These are phyloP conservation scores for Lactuca sativa DNA, from an alignment of 129 eudicot species.

Conservation along the genomic window DNA sequence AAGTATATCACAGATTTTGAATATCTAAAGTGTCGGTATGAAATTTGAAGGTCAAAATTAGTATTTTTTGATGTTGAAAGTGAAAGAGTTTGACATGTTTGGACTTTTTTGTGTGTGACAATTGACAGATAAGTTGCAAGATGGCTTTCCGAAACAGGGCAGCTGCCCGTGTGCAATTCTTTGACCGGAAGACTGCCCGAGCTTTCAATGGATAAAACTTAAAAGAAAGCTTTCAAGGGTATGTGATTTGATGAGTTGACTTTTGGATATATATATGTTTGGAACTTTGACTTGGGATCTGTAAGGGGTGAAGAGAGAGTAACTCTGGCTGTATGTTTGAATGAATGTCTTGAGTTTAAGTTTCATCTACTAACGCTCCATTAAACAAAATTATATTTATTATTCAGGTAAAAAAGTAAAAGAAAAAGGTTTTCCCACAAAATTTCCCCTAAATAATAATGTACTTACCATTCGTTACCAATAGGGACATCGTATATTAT, in stretches of 20 bases:
- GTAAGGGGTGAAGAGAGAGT: slow-evolving; percentile 8
- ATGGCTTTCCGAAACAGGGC: slow-evolving; percentile 45
- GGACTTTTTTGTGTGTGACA: slow-evolving; percentile 23
- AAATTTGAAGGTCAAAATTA: slow-evolving; percentile 3
- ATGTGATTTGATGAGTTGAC: slow-evolving; percentile 14
- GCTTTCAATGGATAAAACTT: slow-evolving; percentile 5
- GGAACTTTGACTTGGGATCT: slow-evolving; percentile 33
- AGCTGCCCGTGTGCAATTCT: slow-evolving; percentile 60
- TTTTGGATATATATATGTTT: slow-evolving; percentile 23
- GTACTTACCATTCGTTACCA: too few relatives aligned
- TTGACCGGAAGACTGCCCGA: slow-evolving; percentile 30
- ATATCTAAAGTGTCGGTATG: not conserved
- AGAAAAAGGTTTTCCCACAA: too few relatives aligned
- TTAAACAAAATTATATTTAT: too few relatives aligned
- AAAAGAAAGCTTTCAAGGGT: slow-evolving; percentile 2
- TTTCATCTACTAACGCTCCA: not conserved
- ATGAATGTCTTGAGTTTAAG: slow-evolving; percentile 5
- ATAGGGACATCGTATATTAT: too few relatives aligned
- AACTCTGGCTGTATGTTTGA: slow-evolving; percentile 20
- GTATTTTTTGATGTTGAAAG: slow-evolving; percentile 14
- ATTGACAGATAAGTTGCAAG: slow-evolving; percentile 57
- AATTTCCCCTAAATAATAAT: too few relatives aligned
- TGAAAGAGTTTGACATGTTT: slow-evolving; percentile 7
- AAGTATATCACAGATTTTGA: not conserved
- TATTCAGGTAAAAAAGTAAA: too few relatives aligned